phyloP scores from a whole-genome alignment of 257 asterid species.

The Marsdenia floribunda region DNA sequence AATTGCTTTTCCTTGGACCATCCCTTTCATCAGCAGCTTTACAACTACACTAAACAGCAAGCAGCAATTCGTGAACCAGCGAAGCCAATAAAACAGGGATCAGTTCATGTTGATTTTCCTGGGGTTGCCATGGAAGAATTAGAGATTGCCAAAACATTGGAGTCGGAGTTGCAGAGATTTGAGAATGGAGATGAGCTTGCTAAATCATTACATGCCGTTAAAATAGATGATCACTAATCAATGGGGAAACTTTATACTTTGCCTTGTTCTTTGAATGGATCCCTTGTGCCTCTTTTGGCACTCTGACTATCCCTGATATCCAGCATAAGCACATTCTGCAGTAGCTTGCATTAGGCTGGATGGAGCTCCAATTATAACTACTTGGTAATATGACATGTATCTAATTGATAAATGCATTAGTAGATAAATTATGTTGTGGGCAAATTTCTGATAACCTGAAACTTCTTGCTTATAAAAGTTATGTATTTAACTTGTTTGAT shows the following conservation, averaged over 20 bases:
- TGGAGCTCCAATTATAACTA: background rate
- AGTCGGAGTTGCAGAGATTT: constrained; percentile 50
- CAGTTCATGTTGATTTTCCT: constrained; percentile 66
- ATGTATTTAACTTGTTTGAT: background rate
- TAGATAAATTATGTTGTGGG: background rate
- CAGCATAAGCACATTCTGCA: background rate
- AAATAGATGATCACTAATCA: constrained; percentile 30
- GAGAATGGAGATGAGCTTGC: constrained; percentile 55
- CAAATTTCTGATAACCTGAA: background rate
- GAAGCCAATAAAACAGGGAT: constrained; percentile 54
- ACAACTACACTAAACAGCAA: constrained; percentile 56
- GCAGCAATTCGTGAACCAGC: constrained; percentile 31
- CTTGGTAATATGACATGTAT: background rate
- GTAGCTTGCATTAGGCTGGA: background rate
- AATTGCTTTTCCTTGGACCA: constrained; percentile 76
- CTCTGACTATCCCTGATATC: background rate
- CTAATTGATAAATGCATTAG: background rate
- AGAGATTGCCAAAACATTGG: constrained; percentile 58
- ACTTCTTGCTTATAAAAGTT: background rate
- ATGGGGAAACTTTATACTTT: background rate
- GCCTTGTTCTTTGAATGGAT: background rate
- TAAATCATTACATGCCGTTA: constrained; percentile 36
- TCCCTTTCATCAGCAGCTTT: constrained; percentile 65
- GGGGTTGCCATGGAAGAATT: constrained; percentile 52
- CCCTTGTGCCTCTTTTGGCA: background rate